These are phyloP conservation scores for Oryza glaberrima DNA, from an alignment of 176 grass and related monocot genomes.

Conservation along the genomic window DNA sequence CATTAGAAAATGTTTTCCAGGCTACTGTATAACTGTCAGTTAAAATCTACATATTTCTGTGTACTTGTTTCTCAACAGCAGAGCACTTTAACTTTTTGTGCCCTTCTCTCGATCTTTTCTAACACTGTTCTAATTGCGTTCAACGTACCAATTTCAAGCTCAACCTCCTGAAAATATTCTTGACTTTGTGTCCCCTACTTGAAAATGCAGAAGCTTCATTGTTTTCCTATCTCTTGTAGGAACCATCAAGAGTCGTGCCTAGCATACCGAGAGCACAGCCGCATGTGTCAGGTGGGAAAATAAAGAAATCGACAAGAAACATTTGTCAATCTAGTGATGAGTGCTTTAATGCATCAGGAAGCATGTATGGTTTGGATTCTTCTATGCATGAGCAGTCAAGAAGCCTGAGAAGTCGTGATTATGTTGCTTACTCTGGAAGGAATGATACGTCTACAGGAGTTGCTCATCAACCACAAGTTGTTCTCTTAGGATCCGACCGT, in stretches of 20 bases:
- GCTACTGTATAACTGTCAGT: constrained; percentile 16
- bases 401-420: constrained; percentile 38
- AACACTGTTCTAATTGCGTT: neutral
- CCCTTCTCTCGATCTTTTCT: neutral
- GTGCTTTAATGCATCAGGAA: constrained; percentile 44
- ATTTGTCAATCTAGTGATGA: constrained; percentile 37
- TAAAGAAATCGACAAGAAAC: constrained; percentile 68
- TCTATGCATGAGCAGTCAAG: constrained; percentile 36
- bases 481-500: constrained; percentile 85
- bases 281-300: constrained; percentile 80
- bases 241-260: constrained; percentile 48
- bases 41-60: neutral
- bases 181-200: constrained; percentile 21
- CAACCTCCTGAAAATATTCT: constrained; percentile 27
- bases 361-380: constrained; percentile 43
- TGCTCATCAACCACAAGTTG: constrained; percentile 63
- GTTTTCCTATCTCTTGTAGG: constrained; percentile 55
- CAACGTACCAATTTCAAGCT: constrained; percentile 2
- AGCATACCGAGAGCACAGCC: constrained; percentile 34
- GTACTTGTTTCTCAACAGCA: neutral
- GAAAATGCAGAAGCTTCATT: constrained; percentile 30
- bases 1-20: constrained; percentile 1
- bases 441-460: constrained; percentile 41
- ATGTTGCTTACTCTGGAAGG: constrained; percentile 26
- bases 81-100: neutral